Conservation (phyloP, 2,329 filamentous ascomycete species). For the Phialophora expanda region DNA sequence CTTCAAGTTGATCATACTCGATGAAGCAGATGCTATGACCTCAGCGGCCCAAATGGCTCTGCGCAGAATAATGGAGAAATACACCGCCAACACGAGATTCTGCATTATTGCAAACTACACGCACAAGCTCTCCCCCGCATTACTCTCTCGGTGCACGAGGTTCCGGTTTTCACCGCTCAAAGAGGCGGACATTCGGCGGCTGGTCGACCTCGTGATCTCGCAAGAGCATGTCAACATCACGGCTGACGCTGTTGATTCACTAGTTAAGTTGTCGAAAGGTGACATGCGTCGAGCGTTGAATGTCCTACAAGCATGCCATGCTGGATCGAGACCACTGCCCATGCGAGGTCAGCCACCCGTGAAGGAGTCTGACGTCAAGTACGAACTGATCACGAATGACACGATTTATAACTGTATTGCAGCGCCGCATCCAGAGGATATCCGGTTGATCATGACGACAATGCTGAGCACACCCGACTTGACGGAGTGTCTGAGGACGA, state of each 20-base stretch:
- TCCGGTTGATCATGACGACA: constrained; percentile 80
- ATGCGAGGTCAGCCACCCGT: constrained; percentile 49
- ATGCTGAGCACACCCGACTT: constrained; percentile 85
- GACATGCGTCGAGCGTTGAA: constrained; percentile 96
- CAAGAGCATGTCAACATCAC: constrained; percentile 86
- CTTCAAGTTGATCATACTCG: constrained; percentile 95
- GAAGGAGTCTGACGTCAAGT: constrained; percentile 66
- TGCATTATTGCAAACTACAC: constrained; percentile 99
- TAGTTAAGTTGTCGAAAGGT: constrained; percentile 87
- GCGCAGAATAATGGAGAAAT: constrained; percentile 97
- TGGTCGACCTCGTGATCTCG: constrained; percentile 88
- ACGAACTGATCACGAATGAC: constrained; percentile 87
- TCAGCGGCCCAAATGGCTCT: constrained; percentile 97
- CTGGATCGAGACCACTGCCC: constrained; percentile 74
- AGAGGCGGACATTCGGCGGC: constrained; percentile 77
- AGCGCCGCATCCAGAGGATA: constrained; percentile 87
- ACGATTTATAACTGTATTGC: constrained; percentile 97
- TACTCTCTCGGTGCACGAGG: constrained; percentile 89
- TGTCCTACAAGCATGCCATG: constrained; percentile 94
- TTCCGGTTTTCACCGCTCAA: constrained; percentile 96
- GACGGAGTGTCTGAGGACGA: constrained; percentile 82
- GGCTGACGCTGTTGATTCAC: constrained; percentile 76
- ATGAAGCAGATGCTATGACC: constrained; percentile 99
- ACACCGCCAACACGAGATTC: constrained; percentile 96
- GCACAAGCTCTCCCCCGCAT: constrained; percentile 91